Evolutionary conservation across 495 filamentous ascomycete genomes (phyloP).

Genomic region (Thermothielavioides terrestris): DNA sequence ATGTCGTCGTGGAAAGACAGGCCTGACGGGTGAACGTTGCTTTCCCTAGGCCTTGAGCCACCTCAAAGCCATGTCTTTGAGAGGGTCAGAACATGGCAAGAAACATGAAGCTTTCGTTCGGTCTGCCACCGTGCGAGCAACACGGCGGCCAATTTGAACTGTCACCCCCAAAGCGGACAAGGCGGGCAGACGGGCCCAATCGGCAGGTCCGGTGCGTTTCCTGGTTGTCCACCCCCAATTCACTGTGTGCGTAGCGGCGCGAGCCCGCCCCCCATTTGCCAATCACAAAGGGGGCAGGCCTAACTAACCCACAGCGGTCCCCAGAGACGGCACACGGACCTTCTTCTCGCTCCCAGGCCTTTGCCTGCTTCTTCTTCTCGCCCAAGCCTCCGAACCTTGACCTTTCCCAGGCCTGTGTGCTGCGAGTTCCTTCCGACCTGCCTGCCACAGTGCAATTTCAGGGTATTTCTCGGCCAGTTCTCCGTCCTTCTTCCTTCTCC

Average conservation of each 20-base stretch:
- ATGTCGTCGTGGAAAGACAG: too few species aligned
- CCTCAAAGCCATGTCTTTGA: too few species aligned
- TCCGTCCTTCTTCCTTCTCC: background rate
- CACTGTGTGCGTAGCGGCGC: background rate
- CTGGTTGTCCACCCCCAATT: too few species aligned
- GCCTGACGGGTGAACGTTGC: too few species aligned
- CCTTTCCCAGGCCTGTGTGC: conserved; percentile 1
- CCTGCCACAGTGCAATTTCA: background rate
- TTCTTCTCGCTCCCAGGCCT: conserved; percentile 5
- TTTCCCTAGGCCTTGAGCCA: too few species aligned
- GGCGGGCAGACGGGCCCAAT: conserved; percentile 3
- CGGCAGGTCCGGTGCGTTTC: too few species aligned
- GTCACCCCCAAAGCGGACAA: conserved; percentile 10
- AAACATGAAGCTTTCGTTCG: too few species aligned
- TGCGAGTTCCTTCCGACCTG: background rate
- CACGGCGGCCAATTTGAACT: background rate
- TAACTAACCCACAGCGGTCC: conserved; percentile 6
- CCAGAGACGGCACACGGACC: conserved; percentile 22
- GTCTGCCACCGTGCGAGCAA: background rate
- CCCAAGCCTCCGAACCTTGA: conserved; percentile 4
- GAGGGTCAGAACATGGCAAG: too few species aligned
- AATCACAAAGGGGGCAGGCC: conserved; percentile 15
- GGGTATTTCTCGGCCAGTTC: background rate
- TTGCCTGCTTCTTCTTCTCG: conserved; percentile 12
- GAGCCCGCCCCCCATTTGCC: conserved; percentile 17